Evolutionary conservation across 306 rosid species (phyloP), one percentile per base, ranked within the genome.

Genomic region (Medicago ruthenica): DNA sequence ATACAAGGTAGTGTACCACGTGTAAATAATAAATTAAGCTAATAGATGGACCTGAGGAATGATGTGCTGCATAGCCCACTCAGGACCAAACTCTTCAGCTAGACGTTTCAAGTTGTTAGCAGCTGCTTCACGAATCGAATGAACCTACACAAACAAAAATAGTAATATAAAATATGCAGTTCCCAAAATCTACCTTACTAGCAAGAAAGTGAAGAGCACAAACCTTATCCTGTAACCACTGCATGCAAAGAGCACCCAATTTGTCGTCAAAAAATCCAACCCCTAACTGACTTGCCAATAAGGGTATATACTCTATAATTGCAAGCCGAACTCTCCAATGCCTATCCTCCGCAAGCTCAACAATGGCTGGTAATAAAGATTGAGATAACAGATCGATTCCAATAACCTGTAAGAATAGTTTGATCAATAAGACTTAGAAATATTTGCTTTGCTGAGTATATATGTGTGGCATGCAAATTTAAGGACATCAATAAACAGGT

Each of bases 251-350:
- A 50, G 92, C 83, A 67, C 98, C 98, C 48, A 95, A 93, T 88
- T 95, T 95, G 81, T 95, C 98, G 55, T 95, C 97, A 27, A 95
- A 95, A 86, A 95, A 95, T 16, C 97, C 92, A 59, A 95, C 97
- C 72, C 98, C 98, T 81, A 95, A 83, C 62, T 95, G 97, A 85
- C 97, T 95, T 44, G 98, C 98, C 87, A 95, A 78, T 73, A 95
- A 83, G 51, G 98, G 98, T 78, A 95, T 95, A 79, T 95, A 95
- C 79, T 92, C 98, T 71, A 95, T 95, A 67, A 95, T 95, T 72
- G 98, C 98, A 60, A 94, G 97, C 53, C 98, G 92, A 73, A 94
- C 98, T 77, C 98, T 87, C 98, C 98, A 95, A 81, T 95, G 98
- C 83, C 96, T 89, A 82, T 95, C 98, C 87, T 95, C 98, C 0